These are phyloP conservation scores for Xylariaceae sp. DNA, from an alignment of 2,329 filamentous ascomycete species.

Conservation along the genomic window DNA sequence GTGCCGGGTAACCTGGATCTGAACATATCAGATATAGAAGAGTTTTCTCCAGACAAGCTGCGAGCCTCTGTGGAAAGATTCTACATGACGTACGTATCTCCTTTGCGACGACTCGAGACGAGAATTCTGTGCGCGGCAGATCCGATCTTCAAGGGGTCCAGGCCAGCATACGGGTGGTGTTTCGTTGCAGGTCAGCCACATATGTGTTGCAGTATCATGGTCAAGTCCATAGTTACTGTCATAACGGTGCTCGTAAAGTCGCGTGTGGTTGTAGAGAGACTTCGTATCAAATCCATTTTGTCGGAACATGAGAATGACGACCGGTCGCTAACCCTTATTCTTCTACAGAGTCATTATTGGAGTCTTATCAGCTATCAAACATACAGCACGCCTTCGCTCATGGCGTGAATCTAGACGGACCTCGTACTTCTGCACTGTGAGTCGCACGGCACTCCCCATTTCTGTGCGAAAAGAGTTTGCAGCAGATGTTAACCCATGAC, in stretches of 20 bases:
- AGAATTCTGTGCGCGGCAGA: too few relatives aligned
- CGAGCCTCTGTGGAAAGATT: conserved; percentile 72
- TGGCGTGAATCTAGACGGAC: conserved; percentile 74
- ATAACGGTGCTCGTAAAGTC: too few relatives aligned
- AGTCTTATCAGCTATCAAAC: conserved; percentile 63
- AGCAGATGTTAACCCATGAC: not conserved
- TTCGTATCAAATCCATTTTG: too few relatives aligned
- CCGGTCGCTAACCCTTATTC: too few relatives aligned
- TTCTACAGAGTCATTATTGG: conserved; percentile 54
- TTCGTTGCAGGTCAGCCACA: too few relatives aligned
- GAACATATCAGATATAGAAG: conserved; percentile 76
- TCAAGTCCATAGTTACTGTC: not conserved
- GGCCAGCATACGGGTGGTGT: too few relatives aligned
- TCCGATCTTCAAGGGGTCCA: too few relatives aligned
- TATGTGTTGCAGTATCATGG: too few relatives aligned
- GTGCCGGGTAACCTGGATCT: conserved; percentile 69
- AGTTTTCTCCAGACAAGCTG: conserved; percentile 81
- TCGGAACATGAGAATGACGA: too few relatives aligned
- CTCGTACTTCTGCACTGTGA: conserved; percentile 56
- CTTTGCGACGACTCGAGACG: not conserved
- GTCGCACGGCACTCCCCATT: not conserved
- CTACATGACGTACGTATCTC: conserved; percentile 61
- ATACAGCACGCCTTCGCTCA: conserved; percentile 70
- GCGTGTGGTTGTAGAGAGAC: too few relatives aligned
- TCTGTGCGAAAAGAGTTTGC: too few relatives aligned